Base-by-base conservation (phyloP, 169 alveolate species). In the Ichthyophthirius multifiliis region DNA sequence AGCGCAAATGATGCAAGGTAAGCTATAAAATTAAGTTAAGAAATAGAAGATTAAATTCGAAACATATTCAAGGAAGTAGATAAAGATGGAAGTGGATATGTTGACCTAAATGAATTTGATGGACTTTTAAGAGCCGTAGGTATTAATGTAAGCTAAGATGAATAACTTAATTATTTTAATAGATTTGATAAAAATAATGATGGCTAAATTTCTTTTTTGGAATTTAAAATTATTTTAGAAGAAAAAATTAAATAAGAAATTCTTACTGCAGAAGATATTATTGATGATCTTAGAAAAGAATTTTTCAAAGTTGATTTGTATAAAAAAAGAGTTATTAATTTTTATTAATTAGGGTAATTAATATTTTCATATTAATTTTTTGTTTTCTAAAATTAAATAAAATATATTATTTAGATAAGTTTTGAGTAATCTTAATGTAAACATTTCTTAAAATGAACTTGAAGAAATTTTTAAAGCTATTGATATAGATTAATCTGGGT, bases 221-320 rank as follows among this genome's bases (percentile, higher is more conserved):
- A 55, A 18, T 55, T 55, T 55, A 55, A 55, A 27, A 10, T n/a
- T 2, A 39, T 55, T 1, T 18, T 55, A 0, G 18, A 23, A 15
- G 71, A 55, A 55, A 55, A 55, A 27, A 13, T 55, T 3, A 55
- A 27, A 39, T n/a, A 55, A 20, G 77, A 67, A 18, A 30, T 67
- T 35, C 35, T 67, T 47, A 4, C 63, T 39, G 43, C 62, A 37
- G 77, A 67, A 67, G 77, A 67, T 7, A 67, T 67, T 1, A 32
- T 67, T n/a, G 64, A 67, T 35, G 77, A 67, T 16, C 16, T 67
- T 13, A 67, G 23, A 15, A 0, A 7, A 20, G 6, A 67, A 39
- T 67, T 67, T 67, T 13, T 37, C n/a, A 67, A 16, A n/a, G 77
- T 62, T 37, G 77, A 67, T 39, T 18, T 67, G 7, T 5, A 67